phyloP scores from a whole-genome alignment of 805 yeast species.

The Zygoascus ofunaensis region DNA sequence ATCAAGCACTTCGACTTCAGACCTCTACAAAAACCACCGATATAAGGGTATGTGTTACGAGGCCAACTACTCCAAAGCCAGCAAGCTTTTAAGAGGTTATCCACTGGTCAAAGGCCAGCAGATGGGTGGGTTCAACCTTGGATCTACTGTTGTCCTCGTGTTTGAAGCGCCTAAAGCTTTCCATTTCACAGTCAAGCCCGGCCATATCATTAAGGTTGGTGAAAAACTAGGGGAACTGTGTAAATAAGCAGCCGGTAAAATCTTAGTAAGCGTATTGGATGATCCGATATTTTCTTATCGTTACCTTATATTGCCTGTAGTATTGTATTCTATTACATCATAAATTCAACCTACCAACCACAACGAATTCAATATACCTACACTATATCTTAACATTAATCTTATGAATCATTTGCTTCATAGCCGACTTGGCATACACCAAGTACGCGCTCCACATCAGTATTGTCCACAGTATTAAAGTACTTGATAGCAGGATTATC shows the following conservation, averaged over 20 bases:
- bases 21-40: constrained; percentile 8
- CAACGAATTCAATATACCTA: too few relatives aligned
- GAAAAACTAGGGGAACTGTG: constrained; percentile 31
- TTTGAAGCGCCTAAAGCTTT: constrained; percentile 90
- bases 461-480: constrained; percentile 18
- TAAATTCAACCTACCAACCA: too few relatives aligned
- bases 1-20: not conserved
- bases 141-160: constrained; percentile 92
- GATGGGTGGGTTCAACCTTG: constrained; percentile 94
- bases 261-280: not conserved
- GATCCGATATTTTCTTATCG: too few relatives aligned
- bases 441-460: constrained; percentile 5
- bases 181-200: constrained; percentile 55
- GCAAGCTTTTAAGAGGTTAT: constrained; percentile 67
- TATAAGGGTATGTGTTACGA: constrained; percentile 72
- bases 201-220: constrained; percentile 81
- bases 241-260: not conserved
- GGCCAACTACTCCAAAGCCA: constrained; percentile 81
- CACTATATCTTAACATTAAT: too few relatives aligned
- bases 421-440: too few relatives aligned
- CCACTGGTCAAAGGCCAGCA: constrained; percentile 89
- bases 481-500: constrained; percentile 14
- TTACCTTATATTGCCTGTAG: too few relatives aligned
- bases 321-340: too few relatives aligned
- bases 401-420: too few relatives aligned